Evolutionary conservation across 139 green algal genomes (phyloP), one percentile per base, ranked within the genome.

Genomic region (Gonium pectorale): DNA sequence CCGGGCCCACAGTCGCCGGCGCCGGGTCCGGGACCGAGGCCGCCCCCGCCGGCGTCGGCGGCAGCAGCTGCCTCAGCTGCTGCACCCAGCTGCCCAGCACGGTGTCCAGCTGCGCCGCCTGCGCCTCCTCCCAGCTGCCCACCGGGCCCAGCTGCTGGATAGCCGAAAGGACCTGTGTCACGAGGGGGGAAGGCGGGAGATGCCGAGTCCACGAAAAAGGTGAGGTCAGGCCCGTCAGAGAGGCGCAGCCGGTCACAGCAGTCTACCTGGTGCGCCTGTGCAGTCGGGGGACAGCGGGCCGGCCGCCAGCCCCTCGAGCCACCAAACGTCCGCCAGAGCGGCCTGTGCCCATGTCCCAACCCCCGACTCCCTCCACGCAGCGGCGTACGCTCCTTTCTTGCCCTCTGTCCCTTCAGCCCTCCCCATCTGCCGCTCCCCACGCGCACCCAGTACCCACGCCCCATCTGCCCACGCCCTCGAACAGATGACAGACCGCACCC

Each of bases 111-210:
- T 75, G 63, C 33, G 62, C 78, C 31, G 27, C 62, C 46, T 43
- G 43, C 31, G 46, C 78, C 35, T 67, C 63, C 43, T 75, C 44
- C 78, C 62, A 74, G 31, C 44, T 31, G 40, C 44, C 26, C 0
- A 84, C 17, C 2, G 78, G 33, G 11, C 78, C 78, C n/a, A 74
- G 64, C 26, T 40, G 62, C 43, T 74, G 62, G 33, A 84, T 43
- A 8, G 41, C 31, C 13, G 63, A 63, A 9, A 74, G 43, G 19
- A 66, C 78, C 78, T 84, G 78, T 3, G 24, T 3, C 4, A 17
- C 3, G 8, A 69, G 29, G n/a, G 29, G 19, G 29, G 6, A 38
- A 29, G 29, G 60, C 19, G 5, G 29, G 60, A 19, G 60, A 17
- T 22, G 13, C 49, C 13, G 17, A 17, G 49, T 26, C 13, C 49